Conservation (phyloP, 768 basidiomycete species). For the Lactarius pseudohatsudake region DNA sequence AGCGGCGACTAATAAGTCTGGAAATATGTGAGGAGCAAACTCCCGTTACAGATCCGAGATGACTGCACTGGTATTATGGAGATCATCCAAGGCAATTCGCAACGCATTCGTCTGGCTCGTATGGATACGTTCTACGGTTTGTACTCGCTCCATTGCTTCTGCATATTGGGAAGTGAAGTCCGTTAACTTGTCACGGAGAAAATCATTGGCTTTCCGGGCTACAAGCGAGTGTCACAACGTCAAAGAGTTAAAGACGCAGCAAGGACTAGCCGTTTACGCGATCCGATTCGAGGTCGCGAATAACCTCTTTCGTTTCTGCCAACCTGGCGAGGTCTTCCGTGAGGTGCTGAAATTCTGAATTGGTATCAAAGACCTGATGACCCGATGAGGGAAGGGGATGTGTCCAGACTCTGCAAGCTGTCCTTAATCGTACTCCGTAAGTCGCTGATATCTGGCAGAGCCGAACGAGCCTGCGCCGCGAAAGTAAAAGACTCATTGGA, state of each 20-base stretch:
- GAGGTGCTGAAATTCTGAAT: conserved; percentile 20
- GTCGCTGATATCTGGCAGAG: conserved; percentile 22
- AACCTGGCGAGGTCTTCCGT: conserved; percentile 19
- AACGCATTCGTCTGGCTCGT: conserved; percentile 17
- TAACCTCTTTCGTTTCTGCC: conserved; percentile 21
- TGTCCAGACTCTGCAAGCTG: conserved; percentile 20
- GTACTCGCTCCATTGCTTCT: conserved; percentile 25
- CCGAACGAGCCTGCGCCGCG: conserved; percentile 22
- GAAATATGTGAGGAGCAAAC: not conserved
- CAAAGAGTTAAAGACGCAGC: not conserved
- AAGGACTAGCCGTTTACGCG: conserved; percentile 18
- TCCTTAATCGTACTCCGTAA: conserved; percentile 21
- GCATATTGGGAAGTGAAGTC: conserved; percentile 27
- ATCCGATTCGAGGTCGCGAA: conserved; percentile 24
- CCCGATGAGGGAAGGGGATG: not conserved
- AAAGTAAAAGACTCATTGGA: conserved; percentile 27
- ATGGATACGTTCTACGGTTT: conserved; percentile 14
- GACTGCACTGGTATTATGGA: conserved; percentile 23
- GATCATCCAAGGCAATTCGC: conserved; percentile 18
- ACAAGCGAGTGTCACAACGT: not conserved
- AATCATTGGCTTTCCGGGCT: conserved; percentile 30
- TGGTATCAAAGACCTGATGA: not conserved
- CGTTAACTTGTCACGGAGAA: conserved; percentile 29
- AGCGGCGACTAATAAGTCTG: conserved; percentile 12
- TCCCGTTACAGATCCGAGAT: not conserved